Base-by-base conservation (phyloP, 768 basidiomycete genomes). In the Rhodocollybia butyracea region DNA sequence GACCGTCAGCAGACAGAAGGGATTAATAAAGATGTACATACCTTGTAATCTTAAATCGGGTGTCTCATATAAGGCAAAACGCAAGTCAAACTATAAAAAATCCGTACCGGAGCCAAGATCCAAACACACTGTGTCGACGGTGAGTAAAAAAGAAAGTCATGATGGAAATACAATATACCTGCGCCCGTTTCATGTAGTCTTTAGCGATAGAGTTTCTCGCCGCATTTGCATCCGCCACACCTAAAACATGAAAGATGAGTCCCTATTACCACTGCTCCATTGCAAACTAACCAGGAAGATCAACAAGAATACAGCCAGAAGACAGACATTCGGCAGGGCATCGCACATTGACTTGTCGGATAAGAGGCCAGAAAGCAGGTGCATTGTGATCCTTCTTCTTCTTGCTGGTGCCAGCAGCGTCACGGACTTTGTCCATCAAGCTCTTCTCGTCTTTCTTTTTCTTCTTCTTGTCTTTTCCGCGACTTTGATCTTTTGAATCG, bases 131-230 rank as follows among this genome's bases (percentile, higher is more conserved):
- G 19, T 22, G 17, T 42, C 10, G 8, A 8, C 21, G 11, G 13
- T 42, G 3, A 42, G 41, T 42, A 42, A 11, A 15, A 21, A 13
- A 11, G 12, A 3, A 42, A 26, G 21, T 11, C 21, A 11, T 8
- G 15, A 22, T 24, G 43, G 15, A 13, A 8, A 27, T 17, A 45
- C 7, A 22, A 48, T 24, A 21, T 22, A 26, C 48, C 34, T 50
- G 71, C 51, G 79, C 81, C 54, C 80, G 84, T 63, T 85, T 85
- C 82, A 85, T 83, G 64, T 85, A 85, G 29, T 80, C 76, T 63
- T 83, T 83, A 2, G 84, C 82, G 41, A 86, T 85, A 46, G 70
- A 79, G 63, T 81, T 81, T 53, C 83, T 70, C 13, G 84, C 84
- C 11, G 82, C 82, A 62, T 86, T 86, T 17, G 83, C 81, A 63